phyloP scores from a whole-genome alignment of 164 flowering plant species.

The Litsea cubeba region DNA sequence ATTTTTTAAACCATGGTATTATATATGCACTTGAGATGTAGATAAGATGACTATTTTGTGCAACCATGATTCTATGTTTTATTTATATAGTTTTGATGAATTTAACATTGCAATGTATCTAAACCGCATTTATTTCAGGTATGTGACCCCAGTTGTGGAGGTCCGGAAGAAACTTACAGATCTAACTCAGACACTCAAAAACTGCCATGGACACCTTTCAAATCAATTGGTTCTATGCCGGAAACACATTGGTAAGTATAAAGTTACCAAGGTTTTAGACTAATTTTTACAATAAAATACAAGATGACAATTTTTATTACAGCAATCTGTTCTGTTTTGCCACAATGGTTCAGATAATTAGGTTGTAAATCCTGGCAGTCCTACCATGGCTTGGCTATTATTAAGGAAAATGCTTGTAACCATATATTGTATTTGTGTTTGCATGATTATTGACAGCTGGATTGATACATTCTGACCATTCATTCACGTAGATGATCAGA shows the following conservation, averaged over 20 bases:
- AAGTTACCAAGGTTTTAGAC: background rate
- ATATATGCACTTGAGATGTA: background rate
- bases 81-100: background rate
- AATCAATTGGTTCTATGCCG: conserved; percentile 40
- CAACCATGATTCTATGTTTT: background rate
- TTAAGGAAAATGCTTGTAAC: background rate
- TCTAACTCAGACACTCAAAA: conserved; percentile 54
- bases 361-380: background rate
- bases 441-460: background rate
- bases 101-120: background rate
- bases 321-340: background rate
- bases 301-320: background rate
- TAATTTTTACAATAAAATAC: background rate
- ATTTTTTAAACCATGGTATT: no score
- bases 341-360: background rate
- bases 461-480: background rate
- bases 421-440: background rate
- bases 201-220: conserved; percentile 42
- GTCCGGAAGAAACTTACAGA: conserved; percentile 87
- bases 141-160: conserved; percentile 42
- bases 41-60: background rate
- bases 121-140: background rate
- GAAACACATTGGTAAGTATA: conserved; percentile 42
- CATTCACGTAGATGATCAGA: conserved; percentile 41
- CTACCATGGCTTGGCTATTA: background rate